Conservation (phyloP, 108 stramenopile species). For the Mediolabrus comicus region DNA sequence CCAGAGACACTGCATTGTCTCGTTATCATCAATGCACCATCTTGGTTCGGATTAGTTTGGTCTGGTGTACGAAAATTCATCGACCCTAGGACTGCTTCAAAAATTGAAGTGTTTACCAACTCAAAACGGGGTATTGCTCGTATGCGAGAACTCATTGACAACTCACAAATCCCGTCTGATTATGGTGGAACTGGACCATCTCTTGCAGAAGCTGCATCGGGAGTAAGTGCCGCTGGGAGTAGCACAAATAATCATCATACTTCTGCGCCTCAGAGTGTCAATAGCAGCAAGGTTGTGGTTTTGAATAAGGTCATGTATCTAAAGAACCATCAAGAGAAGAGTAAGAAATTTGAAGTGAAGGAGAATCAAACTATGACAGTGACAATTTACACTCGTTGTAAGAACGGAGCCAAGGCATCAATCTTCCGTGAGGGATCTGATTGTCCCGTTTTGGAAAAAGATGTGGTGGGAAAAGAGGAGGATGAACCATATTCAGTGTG, state of each 20-base stretch:
- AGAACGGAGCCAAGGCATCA: constrained; percentile 8
- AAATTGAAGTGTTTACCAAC: constrained; percentile 43
- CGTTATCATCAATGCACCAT: constrained; percentile 40
- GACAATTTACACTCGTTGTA: constrained; percentile 30
- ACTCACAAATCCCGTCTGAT: constrained; percentile 35
- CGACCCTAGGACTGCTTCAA: constrained; percentile 44
- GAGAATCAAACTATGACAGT: constrained; percentile 14
- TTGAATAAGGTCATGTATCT: constrained; percentile 23
- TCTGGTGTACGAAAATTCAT: constrained; percentile 34
- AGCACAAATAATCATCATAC: no score
- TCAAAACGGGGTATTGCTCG: constrained; percentile 22
- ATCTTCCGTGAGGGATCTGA: constrained; percentile 12
- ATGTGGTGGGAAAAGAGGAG: constrained; percentile 15
- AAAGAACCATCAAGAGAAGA: constrained; percentile 16
- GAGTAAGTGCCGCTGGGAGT: not conserved
- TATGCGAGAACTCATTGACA: constrained; percentile 38
- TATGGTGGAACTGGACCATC: constrained; percentile 36
- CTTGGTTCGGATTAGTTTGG: constrained; percentile 42
- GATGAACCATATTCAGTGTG: constrained; percentile 28
- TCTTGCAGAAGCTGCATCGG: constrained; percentile 21
- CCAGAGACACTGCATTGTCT: constrained; percentile 49
- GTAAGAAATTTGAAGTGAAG: constrained; percentile 14
- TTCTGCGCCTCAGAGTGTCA: not conserved
- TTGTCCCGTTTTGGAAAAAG: not conserved
- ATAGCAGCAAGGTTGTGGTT: constrained; percentile 14